Conservation (phyloP, 306 rosid species). For the Leucaena leucocephala region DNA sequence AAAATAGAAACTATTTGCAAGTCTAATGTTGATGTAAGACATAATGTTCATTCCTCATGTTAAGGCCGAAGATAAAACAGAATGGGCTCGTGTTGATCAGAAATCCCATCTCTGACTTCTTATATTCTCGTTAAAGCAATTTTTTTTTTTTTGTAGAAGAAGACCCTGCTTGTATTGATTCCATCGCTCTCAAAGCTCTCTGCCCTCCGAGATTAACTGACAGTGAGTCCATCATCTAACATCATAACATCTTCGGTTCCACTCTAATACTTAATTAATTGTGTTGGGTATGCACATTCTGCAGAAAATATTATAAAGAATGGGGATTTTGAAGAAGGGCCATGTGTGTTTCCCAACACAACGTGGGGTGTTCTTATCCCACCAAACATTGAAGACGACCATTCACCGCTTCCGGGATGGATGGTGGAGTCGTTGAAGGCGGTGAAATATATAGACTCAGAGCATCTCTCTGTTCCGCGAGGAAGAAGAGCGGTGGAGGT, state of each 20-base stretch:
- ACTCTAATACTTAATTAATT: too few relatives aligned
- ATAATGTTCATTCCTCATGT: too few relatives aligned
- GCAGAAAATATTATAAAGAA: conserved; percentile 67
- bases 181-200: conserved; percentile 56
- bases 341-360: conserved; percentile 62
- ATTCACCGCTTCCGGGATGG: conserved; percentile 81
- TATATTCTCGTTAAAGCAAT: too few relatives aligned
- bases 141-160: conserved; percentile 50
- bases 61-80: too few relatives aligned
- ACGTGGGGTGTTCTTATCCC: conserved; percentile 75
- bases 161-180: conserved; percentile 78
- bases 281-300: not conserved
- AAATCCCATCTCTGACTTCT: too few relatives aligned
- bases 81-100: too few relatives aligned
- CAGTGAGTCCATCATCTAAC: conserved; percentile 38
- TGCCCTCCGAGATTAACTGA: conserved; percentile 58
- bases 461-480: conserved; percentile 63
- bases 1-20: not conserved
- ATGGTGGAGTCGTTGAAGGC: conserved; percentile 83
- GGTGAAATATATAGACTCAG: conserved; percentile 70
- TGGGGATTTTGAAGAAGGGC: conserved; percentile 67
- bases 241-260: not conserved
- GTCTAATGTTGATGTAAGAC: not conserved
- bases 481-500: conserved; percentile 72
- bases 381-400: conserved; percentile 75